Evolutionary conservation across 2,329 filamentous ascomycete species (phyloP), one percentile per base, ranked within the genome.

Genomic region (Myriosclerotinia curreyana): DNA sequence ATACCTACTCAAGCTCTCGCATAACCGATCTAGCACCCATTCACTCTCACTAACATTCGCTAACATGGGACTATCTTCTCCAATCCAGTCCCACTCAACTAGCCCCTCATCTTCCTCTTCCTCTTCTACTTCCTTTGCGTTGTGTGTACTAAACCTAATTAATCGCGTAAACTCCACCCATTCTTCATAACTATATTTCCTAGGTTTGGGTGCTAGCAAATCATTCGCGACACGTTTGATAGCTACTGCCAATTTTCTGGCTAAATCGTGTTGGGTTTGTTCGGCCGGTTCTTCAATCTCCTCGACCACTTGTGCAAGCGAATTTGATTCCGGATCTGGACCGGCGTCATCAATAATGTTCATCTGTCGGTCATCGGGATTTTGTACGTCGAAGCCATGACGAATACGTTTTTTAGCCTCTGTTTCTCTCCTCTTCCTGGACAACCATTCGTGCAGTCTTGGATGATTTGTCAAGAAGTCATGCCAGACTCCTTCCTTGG

Each of bases 11-110:
- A 91, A 73, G 72, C 86, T 88, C 74, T 89, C 86, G 71, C 84
- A 86, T 15, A 90, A 75, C 42, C 86, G 79, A 72, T 88, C 83
- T 2, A 91, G 76, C 63, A 90, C 76, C 83, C 87, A 90, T 73
- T 89, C 85, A 0, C 85, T 80, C 75, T 91, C 88, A 8, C 78
- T 82, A 66, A 83, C 76, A 53, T 82, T 81, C 4, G 84, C 82
- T 70, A 90, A 77, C 81, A 91, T 83, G 0, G 88, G 88, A 70
- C 85, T 88, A 64, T 85, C 80, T 68, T 88, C 82, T 0, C 87
- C 86, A 62, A 91, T 85, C 88, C 88, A 91, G 71, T 90, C 87
- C 87, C 87, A 90, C 42, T 88, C 82, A 1, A 88, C 77, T 22
- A 87, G 71, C 0, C 83, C 85, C 36, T 84, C 82, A n/a, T 83